Evolutionary conservation across 2,329 filamentous ascomycete species (phyloP), one percentile per base, ranked within the genome.

Genomic region (Scopulariopsis brevicaulis): DNA sequence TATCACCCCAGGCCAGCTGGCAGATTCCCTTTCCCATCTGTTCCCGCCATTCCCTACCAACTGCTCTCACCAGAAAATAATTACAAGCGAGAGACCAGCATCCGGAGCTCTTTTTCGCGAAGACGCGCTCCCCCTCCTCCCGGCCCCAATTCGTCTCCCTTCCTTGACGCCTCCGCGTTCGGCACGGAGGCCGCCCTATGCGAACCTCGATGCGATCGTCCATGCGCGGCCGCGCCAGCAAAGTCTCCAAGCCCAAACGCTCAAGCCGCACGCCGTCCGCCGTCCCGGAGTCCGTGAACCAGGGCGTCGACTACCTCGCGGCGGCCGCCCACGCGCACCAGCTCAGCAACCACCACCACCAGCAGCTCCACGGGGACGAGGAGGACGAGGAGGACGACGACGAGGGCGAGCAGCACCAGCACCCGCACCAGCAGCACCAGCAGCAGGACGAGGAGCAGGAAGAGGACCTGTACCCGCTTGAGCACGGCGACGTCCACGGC

Each of bases 201-300:
- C 56, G 56, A 54, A 54, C 56, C 43, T 54, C 51, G 53, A 58
- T 58, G 56, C 56, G 56, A 54, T 54, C 56, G 43, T 54, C 71
- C 54, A 61, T 64, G 59, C 72, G 72, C 58, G 71, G 65, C 62
- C 72, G 72, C 57, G 69, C 69, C 40, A 72, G 65, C 67, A 77
- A 75, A 66, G 74, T 77, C 64, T 71, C 70, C 56, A 79, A 78
- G 65, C 65, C 70, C 50, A 54, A 48, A 61, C 62, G 53, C 59
- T 64, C 28, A 34, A 55, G 66, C 59, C 68, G 67, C 37, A 65
- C 65, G 59, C 59, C 64, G 12, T 60, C 66, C n/a, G 62, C 71
- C 58, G 62, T 63, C 20, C 67, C 69, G 12, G 65, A 70, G 53
- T 69, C 72, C 56, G 65, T 70, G n/a, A 68, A 73, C 35, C 64